Base-by-base conservation (phyloP, 805 yeast species). In the Myxozyma melibiosi region DNA sequence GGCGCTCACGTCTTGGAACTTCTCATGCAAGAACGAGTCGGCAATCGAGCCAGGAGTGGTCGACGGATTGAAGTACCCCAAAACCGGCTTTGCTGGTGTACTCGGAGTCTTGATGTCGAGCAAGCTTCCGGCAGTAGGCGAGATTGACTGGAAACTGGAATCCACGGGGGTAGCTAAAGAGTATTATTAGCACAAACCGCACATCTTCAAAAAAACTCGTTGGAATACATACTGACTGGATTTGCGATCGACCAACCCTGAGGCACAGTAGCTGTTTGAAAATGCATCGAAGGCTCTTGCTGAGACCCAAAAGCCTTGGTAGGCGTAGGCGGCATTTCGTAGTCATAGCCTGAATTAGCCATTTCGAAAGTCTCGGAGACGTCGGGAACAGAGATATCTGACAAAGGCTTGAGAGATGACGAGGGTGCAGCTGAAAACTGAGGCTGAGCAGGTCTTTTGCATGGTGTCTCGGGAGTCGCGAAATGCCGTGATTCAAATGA, bases 381-480 rank as follows among this genome's bases (percentile, higher is more conserved):
- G 24, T 58, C 59, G 13, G 11, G 11, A 33, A 37, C 16, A 13
- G 40, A 13, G 7, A 24, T 20, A n/a, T 8, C 18, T 5, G 27
- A 11, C 13, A 34, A 7, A 4, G 61, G 41, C 35, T 48, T 51
- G 28, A 55, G 48, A 60, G 68, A 53, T 16, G 66, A 40, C 3
- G 60, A 31, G 5, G 58, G 43, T 13, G 51, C 52, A 8, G 53
- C 48, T 5, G 41, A 34, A 34, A 55, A 49, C 44, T 54, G 60
- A 11, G 65, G 58, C 44, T 57, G 57, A 18, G 62, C 54, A 2
- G 81, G 80, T 59, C 72, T 74, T 60, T 83, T 83, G 69, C 84
- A 81, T 2, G 88, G 88, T 0, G 88, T 83, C 55, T 84, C 86
- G 1, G 88, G 88, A 65, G 84, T 81, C 14, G 67, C 66, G 34